Evolutionary conservation across 83 land plant species (phyloP), one percentile per base, ranked within the genome.

Genomic region (Thuja plicata): DNA sequence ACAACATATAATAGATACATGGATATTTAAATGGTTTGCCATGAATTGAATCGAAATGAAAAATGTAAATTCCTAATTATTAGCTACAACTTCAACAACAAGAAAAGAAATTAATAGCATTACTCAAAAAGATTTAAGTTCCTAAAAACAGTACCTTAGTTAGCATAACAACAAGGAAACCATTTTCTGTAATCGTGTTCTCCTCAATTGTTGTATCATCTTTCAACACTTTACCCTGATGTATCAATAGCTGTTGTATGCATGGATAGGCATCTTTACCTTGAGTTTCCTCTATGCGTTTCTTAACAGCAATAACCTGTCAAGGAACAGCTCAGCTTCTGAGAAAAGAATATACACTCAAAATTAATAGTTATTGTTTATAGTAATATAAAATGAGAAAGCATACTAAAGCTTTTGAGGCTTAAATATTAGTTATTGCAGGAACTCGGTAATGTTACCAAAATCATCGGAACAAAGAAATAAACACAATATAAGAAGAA

Each of bases 111-210:
- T 24, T 3, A 24, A 1, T 8, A 27, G 32, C n/a, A 21, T 19
- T 57, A 57, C 24, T 62, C 70, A 24, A 62, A 62, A 62, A 40
- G 41, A 35, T 35, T n/a, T 82, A n/a, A 43, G 12, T 84, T 84
- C 48, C 35, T 17, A 84, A 48, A 48, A 40, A 15, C 19, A 79
- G 57, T 89, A 97, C 97, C 96, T 97, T 97, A 3, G 94, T 90
- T 79, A 97, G 86, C 99, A 97, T 97, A 32, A 97, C 91, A 5
- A 96, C 97, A 73, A 97, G 88, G 89, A 97, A 97, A 76, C 95
- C 94, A 91, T 96, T 94, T 90, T 97, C 99, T 45, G 94, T 85
- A 52, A 97, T 93, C 52, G 89, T 91, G 90, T 97, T 97, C 11
- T 96, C 95, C 9, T 90, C 90, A 92, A 97, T 78, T 70, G 96